Evolutionary conservation across 2,329 filamentous ascomycete genomes (phyloP).

Genomic region (Alternaria gansuensis): DNA sequence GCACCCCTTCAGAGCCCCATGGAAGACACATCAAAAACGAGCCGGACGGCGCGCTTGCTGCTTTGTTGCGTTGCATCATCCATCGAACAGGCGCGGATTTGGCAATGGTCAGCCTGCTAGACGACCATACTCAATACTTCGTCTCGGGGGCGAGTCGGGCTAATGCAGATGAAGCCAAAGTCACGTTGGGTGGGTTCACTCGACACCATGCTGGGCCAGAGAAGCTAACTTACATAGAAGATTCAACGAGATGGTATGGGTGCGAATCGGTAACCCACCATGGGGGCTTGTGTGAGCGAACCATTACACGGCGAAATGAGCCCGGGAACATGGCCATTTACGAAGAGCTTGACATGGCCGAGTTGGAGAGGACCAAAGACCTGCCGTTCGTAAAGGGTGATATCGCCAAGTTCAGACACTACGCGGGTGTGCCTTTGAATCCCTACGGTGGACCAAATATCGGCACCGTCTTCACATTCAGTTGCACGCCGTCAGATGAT

Average conservation of each 20-base stretch:
- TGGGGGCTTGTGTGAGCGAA: constrained; percentile 19
- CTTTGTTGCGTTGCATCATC: constrained; percentile 16
- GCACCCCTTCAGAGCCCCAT: constrained; percentile 7
- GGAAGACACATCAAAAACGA: neutral
- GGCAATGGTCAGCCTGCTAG: constrained; percentile 18
- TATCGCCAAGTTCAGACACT: constrained; percentile 17
- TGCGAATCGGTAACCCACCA: constrained; percentile 20
- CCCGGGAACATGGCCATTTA: constrained; percentile 18
- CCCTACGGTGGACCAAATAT: constrained; percentile 19
- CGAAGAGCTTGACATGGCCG: constrained; percentile 16
- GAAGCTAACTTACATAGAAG: constrained; percentile 7
- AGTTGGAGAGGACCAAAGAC: constrained; percentile 16
- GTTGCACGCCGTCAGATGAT: constrained; percentile 7
- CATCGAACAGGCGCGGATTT: constrained; percentile 15
- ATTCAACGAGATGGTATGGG: constrained; percentile 20
- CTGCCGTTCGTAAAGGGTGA: constrained; percentile 17
- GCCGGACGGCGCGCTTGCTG: constrained; percentile 17
- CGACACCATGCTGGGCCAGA: neutral
- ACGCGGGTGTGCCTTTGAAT: constrained; percentile 18
- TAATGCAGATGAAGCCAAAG: constrained; percentile 11
- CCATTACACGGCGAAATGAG: constrained; percentile 14
- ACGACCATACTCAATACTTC: constrained; percentile 20
- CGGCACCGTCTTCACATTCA: constrained; percentile 15
- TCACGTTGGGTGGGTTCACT: constrained; percentile 15
- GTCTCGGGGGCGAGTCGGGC: constrained; percentile 17